phyloP scores from a whole-genome alignment of 306 rosid species.

The Sicyos baderoa region DNA sequence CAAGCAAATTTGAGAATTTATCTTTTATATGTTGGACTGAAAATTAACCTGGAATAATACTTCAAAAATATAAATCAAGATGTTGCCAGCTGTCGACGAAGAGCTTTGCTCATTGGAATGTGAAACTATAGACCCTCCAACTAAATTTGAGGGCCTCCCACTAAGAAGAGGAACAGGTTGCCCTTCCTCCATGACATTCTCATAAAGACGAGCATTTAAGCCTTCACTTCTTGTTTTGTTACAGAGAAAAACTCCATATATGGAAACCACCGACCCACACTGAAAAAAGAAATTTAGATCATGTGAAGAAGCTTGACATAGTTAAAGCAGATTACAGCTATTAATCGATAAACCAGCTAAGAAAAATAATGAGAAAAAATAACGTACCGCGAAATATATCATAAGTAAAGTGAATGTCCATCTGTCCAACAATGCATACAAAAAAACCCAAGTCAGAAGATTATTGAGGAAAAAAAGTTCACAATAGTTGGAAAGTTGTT shows the following conservation, averaged over 20 bases:
- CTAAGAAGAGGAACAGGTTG: constrained; percentile 32
- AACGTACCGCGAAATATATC: constrained; percentile 62
- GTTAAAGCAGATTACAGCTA: not conserved
- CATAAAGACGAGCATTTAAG: not conserved
- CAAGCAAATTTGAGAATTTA: not conserved
- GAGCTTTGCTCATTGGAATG: constrained; percentile 18
- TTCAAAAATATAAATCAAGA: constrained; percentile 7
- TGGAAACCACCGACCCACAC: constrained; percentile 55
- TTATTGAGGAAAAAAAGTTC: constrained; percentile 15
- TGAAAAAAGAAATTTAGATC: constrained; percentile 22
- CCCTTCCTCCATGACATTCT: constrained; percentile 48
- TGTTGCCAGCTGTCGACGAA: not conserved
- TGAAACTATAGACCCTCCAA: constrained; percentile 21
- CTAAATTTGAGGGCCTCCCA: constrained; percentile 31
- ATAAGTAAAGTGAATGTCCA: constrained; percentile 71
- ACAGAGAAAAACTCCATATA: constrained; percentile 48
- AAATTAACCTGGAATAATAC: constrained; percentile 14
- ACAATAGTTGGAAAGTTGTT: constrained; percentile 1
- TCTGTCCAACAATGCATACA: constrained; percentile 37
- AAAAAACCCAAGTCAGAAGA: constrained; percentile 15
- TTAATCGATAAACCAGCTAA: not conserved
- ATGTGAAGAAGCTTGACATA: not conserved
- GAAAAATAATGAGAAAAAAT: constrained; percentile 18
- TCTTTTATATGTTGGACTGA: not conserved
- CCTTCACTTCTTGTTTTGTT: constrained; percentile 24